Conservation (phyloP, 108 stramenopile species). For the Seminavis robusta region DNA sequence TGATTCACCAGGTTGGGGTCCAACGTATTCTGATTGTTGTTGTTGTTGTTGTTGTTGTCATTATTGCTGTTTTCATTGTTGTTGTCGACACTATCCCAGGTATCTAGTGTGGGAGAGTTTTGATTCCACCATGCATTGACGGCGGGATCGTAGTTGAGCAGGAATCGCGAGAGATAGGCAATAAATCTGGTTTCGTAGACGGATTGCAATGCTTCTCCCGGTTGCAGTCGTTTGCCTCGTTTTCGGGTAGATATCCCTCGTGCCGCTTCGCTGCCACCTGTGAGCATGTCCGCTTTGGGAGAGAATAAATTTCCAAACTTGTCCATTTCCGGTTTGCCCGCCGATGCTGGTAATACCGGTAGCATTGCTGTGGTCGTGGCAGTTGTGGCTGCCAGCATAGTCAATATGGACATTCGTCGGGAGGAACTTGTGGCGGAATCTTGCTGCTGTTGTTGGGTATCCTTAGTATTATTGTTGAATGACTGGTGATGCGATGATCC, state of each 20-base stretch:
- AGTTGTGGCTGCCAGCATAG: conserved; percentile 1
- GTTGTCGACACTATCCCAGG: conserved; percentile 12
- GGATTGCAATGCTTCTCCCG: conserved; percentile 54
- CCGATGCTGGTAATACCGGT: conserved; percentile 14
- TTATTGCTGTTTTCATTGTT: neutral
- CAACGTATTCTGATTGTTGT: conserved; percentile 7
- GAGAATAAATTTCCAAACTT: conserved; percentile 52
- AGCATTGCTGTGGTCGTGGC: conserved; percentile 8
- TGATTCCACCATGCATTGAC: conserved; percentile 69
- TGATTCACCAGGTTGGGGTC: too few relatives aligned
- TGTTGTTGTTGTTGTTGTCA: conserved; percentile 3
- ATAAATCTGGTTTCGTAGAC: conserved; percentile 82
- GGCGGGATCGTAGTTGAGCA: conserved; percentile 80
- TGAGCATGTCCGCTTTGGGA: conserved; percentile 66
- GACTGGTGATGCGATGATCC: too few relatives aligned
- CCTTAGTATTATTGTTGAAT: too few relatives aligned
- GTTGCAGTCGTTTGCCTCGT: conserved; percentile 12
- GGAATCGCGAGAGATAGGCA: conserved; percentile 76
- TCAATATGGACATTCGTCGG: too few relatives aligned
- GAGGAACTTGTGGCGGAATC: too few relatives aligned
- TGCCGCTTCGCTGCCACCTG: conserved; percentile 48
- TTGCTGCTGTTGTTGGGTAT: too few relatives aligned
- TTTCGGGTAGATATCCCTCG: conserved; percentile 37
- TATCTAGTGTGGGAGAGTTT: conserved; percentile 17
- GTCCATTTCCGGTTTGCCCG: conserved; percentile 56